Percentiles rank a stretch among this genome's conserved stretches.
These are phyloP conservation scores for Tuber umbilicatum DNA, from an alignment of 495 filamentous ascomycete genomes.

Conservation along the genomic window DNA sequence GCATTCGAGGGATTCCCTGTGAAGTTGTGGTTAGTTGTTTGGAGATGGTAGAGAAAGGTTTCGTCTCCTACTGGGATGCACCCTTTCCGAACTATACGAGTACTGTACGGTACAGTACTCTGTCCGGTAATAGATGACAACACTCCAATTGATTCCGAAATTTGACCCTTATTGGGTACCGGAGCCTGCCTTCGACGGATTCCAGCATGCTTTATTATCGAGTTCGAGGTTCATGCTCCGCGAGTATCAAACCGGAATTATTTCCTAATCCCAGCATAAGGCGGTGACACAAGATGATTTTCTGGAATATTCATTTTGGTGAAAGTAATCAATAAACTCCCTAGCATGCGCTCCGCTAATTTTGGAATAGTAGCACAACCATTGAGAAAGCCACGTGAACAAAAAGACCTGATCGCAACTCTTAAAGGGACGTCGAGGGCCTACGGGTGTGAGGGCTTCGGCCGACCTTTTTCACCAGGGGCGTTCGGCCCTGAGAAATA, in stretches of 20 bases:
- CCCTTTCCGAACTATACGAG: neutral
- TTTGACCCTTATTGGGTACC: neutral
- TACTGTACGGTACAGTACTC: too few species aligned
- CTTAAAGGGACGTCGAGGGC: slow-evolving; percentile 4
- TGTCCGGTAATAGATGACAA: neutral
- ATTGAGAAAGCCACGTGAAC: slow-evolving; percentile 11
- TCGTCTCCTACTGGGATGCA: neutral
- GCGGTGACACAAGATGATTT: slow-evolving; percentile 19
- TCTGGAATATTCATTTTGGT: slow-evolving; percentile 18
- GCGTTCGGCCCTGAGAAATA: slow-evolving; percentile 3
- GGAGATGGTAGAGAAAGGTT: neutral
- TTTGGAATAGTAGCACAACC: slow-evolving; percentile 7
- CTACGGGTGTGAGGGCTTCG: neutral
- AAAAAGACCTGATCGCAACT: slow-evolving; percentile 14
- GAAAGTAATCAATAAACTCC: slow-evolving; percentile 14
- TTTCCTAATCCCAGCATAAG: neutral
- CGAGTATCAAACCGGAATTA: neutral
- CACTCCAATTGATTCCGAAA: slow-evolving; percentile 1
- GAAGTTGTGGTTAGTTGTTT: neutral
- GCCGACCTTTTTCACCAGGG: neutral
- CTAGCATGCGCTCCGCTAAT: neutral
- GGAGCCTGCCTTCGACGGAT: neutral
- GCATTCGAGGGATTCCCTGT: neutral
- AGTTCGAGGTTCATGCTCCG: neutral
- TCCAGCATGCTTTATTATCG: neutral